Conservation (phyloP, 768 basidiomycete genomes). For the Gymnopilus junonius region DNA sequence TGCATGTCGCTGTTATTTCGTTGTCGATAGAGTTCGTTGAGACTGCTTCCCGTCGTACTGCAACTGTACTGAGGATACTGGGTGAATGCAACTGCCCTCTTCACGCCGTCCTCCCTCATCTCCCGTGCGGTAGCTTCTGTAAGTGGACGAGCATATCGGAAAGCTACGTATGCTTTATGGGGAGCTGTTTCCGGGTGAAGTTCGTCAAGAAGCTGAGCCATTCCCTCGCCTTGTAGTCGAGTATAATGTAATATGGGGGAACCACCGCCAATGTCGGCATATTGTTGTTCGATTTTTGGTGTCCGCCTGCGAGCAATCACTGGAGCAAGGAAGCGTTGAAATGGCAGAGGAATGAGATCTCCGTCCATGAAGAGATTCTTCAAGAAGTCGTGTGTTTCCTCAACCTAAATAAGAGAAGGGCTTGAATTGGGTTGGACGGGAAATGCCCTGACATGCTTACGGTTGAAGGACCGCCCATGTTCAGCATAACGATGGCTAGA, state of each 20-base stretch:
- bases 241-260: conserved; percentile 96
- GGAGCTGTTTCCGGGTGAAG: conserved; percentile 92
- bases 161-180: conserved; percentile 95
- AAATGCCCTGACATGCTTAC: conserved; percentile 47
- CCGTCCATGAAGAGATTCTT: conserved; percentile 89
- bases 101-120: conserved; percentile 91
- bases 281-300: conserved; percentile 93
- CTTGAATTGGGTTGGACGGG: not conserved
- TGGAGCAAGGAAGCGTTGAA: conserved; percentile 88
- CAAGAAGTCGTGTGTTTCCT: conserved; percentile 92
- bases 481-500: conserved; percentile 91
- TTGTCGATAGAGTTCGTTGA: conserved; percentile 87
- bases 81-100: conserved; percentile 91
- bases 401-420: conserved; percentile 56
- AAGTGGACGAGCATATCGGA: conserved; percentile 90
- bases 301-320: conserved; percentile 88
- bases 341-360: conserved; percentile 94
- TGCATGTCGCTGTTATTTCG: conserved; percentile 65
- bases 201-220: conserved; percentile 92
- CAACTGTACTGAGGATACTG: conserved; percentile 99
- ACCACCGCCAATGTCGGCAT: conserved; percentile 93
- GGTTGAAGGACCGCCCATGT: conserved; percentile 98
- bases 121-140: conserved; percentile 82
- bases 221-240: conserved; percentile 82
- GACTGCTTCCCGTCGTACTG: conserved; percentile 95